Evolutionary conservation across 331 rosid genomes (phyloP).

Genomic region (Rhamnella rubrinervis): DNA sequence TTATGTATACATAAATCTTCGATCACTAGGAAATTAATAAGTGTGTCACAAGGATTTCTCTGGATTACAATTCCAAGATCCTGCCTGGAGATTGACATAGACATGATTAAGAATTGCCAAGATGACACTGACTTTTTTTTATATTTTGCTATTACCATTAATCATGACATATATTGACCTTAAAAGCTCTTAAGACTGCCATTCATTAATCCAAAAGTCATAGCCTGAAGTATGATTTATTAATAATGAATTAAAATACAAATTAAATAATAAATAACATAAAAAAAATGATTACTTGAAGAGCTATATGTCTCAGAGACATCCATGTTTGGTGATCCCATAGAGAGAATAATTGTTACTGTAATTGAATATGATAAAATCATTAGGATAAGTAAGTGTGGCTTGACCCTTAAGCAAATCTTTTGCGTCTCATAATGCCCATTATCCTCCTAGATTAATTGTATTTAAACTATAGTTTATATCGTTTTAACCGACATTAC

Average conservation of each 20-base stretch:
- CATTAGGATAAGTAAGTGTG: slow-evolving; percentile 12
- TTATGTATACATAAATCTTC: background rate
- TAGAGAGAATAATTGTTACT: slow-evolving; percentile 24
- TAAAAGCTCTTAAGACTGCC: slow-evolving; percentile 3
- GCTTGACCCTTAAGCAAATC: slow-evolving; percentile 52
- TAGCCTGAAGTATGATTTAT: slow-evolving; percentile 12
- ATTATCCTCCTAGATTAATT: slow-evolving; percentile 33
- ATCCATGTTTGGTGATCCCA: slow-evolving; percentile 36
- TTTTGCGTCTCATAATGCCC: slow-evolving; percentile 34
- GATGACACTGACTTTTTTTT: slow-evolving; percentile 17
- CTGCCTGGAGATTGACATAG: slow-evolving; percentile 28
- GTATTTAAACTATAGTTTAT: slow-evolving; percentile 19
- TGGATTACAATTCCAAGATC: slow-evolving; percentile 30
- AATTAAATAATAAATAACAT: slow-evolving; percentile 12
- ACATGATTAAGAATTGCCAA: slow-evolving; percentile 18
- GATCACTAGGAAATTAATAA: slow-evolving; percentile 7
- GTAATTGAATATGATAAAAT: slow-evolving; percentile 3
- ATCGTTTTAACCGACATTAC: slow-evolving; percentile 27
- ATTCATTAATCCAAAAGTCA: slow-evolving; percentile 7
- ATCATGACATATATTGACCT: slow-evolving; percentile 25
- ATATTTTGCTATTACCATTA: background rate
- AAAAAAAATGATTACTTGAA: slow-evolving; percentile 15
- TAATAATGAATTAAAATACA: background rate
- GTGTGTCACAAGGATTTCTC: slow-evolving; percentile 28
- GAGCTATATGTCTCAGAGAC: slow-evolving; percentile 19